Conservation (phyloP, 495 filamentous ascomycete species). For the Diplogelasinospora grovesii region DNA sequence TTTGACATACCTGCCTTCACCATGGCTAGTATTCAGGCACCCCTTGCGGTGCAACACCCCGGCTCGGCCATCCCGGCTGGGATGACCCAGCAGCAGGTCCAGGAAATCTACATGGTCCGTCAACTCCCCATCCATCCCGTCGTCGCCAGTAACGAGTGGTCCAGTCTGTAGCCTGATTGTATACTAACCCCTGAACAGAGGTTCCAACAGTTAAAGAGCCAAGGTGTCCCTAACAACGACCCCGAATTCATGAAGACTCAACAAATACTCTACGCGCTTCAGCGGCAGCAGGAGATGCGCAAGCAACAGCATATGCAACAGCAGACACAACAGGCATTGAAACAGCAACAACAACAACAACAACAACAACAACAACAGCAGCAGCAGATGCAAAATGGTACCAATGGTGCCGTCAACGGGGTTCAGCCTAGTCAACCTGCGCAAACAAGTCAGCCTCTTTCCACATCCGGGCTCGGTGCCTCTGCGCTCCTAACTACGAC, state of each 20-base stretch:
- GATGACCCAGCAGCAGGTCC: constrained; percentile 53
- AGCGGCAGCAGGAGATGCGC: constrained; percentile 51
- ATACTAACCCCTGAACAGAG: constrained; percentile 46
- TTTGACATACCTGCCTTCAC: constrained; percentile 24
- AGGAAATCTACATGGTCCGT: constrained; percentile 56
- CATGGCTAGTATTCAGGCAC: constrained; percentile 75
- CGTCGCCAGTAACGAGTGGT: no score
- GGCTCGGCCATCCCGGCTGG: constrained; percentile 50
- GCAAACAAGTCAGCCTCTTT: constrained; percentile 26
- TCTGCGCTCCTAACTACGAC: constrained; percentile 28
- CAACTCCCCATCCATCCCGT: constrained; percentile 3
- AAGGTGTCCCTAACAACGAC: constrained; percentile 65
- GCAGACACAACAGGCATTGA: constrained; percentile 28
- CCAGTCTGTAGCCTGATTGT: background rate
- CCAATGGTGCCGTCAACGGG: constrained; percentile 45
- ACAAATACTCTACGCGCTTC: constrained; percentile 56
- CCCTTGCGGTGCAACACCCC: constrained; percentile 52
- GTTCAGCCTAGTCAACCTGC: constrained; percentile 27
- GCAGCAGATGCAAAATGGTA: constrained; percentile 31
- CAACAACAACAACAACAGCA: constrained; percentile 35
- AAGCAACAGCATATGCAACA: constrained; percentile 32
- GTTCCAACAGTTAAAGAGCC: constrained; percentile 72
- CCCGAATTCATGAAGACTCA: constrained; percentile 74
- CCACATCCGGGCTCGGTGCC: constrained; percentile 23
- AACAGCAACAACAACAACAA: constrained; percentile 34